These are phyloP conservation scores for Tricholoma hemisulphureum DNA, from an alignment of 768 basidiomycete genomes.

Conservation along the genomic window DNA sequence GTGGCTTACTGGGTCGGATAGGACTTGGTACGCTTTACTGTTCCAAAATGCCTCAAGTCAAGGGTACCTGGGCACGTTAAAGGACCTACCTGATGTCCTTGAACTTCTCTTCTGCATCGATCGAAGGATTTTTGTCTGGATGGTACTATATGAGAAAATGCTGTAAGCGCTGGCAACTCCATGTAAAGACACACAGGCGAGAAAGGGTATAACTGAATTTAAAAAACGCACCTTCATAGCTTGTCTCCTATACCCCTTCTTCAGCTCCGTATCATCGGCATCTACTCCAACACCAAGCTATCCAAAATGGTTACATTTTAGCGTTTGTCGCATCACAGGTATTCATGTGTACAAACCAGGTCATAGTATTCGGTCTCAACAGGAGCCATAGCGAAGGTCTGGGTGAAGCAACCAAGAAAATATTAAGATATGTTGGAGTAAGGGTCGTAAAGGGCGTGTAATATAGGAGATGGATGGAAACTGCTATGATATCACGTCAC, in stretches of 20 bases:
- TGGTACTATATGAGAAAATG: slow-evolving; percentile 59
- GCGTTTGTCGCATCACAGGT: not conserved
- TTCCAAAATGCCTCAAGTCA: slow-evolving; percentile 2
- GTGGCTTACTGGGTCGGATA: slow-evolving; percentile 72
- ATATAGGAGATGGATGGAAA: not conserved
- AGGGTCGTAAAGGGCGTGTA: slow-evolving; percentile 14
- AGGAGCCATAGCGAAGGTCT: too few species aligned
- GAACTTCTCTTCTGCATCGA: slow-evolving; percentile 95
- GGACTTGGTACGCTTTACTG: slow-evolving; percentile 94
- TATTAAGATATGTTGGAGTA: not conserved
- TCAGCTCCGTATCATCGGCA: slow-evolving; percentile 76
- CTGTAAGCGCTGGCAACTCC: not conserved
- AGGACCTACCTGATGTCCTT: slow-evolving; percentile 82
- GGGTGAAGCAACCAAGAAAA: slow-evolving; percentile 3
- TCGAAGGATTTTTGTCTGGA: slow-evolving; percentile 91
- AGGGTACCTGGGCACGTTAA: not conserved
- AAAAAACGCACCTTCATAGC: slow-evolving; percentile 76
- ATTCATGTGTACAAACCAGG: slow-evolving; percentile 47
- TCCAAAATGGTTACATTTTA: slow-evolving; percentile 4
- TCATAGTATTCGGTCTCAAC: slow-evolving; percentile 90
- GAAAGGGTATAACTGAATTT: not conserved
- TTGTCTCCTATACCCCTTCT: slow-evolving; percentile 93
- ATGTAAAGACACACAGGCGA: not conserved
- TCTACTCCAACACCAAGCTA: slow-evolving; percentile 74
- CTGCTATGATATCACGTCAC: not conserved